Evolutionary conservation across 1,284 basidiomycete species (phyloP), one percentile per base, ranked within the genome.

Genomic region (Somion occarium): DNA sequence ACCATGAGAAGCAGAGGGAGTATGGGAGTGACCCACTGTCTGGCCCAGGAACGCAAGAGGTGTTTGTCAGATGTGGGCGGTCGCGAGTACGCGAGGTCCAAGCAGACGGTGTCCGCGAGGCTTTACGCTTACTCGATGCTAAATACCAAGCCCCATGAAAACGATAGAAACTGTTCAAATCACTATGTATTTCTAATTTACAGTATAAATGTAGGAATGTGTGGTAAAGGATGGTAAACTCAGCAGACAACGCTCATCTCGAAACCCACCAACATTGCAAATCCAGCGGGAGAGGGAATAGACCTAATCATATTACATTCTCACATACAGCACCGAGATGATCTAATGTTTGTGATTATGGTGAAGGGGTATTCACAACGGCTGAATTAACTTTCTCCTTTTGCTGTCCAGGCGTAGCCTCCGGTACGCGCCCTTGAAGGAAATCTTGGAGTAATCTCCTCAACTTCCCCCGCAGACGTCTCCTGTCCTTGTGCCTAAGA

Each of bases 61-160:
- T 83, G 11, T 67, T 82, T 38, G 67, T 82, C 39, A 75, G 75
- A 56, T 85, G 82, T 65, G 81, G 80, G 22, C 78, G 76, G 39
- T 59, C 64, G 46, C 72, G 79, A 44, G 71, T 88, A 39, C 76
- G 85, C 34, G 83, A 89, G 62, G 91, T 94, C 24, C 82, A 86
- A 59, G 75, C 83, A 13, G 85, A 86, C 52, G 88, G 83, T 2
- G 88, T 94, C 39, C 79, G 78, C 49, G 85, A 91, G 56, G 92
- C 91, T 12, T 69, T 94, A 42, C 80, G 82, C 55, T 68, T 93
- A 44, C 72, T 94, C 41, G 91, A 95, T 64, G 76, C 80, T 9
- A 85, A 85, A 59, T 88, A 85, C 49, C 53, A 61, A 20, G 25
- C 60, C 20, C 55, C 60, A 19, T 61, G 47, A 46, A 46, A 34